Evolutionary conservation across 2,329 filamentous ascomycete species (phyloP).

Genomic region (Talaromyces rugulosus): DNA sequence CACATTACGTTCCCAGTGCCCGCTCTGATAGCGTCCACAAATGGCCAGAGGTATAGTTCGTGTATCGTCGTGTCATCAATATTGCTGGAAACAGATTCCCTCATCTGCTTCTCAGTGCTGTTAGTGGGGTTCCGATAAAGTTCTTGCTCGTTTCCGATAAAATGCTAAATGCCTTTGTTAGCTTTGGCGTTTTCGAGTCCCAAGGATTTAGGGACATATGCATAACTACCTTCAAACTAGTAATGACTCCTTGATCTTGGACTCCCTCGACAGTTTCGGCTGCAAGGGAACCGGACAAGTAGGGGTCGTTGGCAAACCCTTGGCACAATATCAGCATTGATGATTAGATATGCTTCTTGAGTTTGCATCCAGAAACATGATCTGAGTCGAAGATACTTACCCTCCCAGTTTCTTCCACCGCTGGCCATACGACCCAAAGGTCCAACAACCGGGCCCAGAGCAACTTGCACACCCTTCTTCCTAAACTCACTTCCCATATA

Average conservation of each 20-base stretch:
- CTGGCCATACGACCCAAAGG: constrained; percentile 38
- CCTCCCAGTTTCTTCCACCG: constrained; percentile 45
- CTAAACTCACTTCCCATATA: background rate
- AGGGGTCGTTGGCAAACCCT: constrained; percentile 38
- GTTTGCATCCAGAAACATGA: background rate
- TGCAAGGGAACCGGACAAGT: constrained; percentile 39
- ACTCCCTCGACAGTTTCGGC: constrained; percentile 38
- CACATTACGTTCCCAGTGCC: constrained; percentile 59
- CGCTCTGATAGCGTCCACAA: constrained; percentile 54
- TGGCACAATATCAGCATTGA: background rate
- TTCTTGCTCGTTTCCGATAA: constrained; percentile 67
- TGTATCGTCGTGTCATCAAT: constrained; percentile 61
- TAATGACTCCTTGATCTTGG: constrained; percentile 46
- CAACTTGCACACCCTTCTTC: background rate
- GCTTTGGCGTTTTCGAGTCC: background rate
- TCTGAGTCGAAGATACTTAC: constrained; percentile 10
- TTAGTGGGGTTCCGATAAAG: constrained; percentile 52
- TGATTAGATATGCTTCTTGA: no score
- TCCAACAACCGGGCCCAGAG: constrained; percentile 19
- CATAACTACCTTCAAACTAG: background rate
- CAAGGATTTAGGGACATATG: background rate
- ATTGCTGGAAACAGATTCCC: constrained; percentile 52
- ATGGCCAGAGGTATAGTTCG: constrained; percentile 61
- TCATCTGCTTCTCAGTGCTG: constrained; percentile 30
- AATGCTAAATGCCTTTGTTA: constrained; percentile 34